Percentiles rank a stretch among this genome's conserved stretches.
These are phyloP conservation scores for Olyra latifolia DNA, from an alignment of 176 grass and related monocot species.

Conservation along the genomic window DNA sequence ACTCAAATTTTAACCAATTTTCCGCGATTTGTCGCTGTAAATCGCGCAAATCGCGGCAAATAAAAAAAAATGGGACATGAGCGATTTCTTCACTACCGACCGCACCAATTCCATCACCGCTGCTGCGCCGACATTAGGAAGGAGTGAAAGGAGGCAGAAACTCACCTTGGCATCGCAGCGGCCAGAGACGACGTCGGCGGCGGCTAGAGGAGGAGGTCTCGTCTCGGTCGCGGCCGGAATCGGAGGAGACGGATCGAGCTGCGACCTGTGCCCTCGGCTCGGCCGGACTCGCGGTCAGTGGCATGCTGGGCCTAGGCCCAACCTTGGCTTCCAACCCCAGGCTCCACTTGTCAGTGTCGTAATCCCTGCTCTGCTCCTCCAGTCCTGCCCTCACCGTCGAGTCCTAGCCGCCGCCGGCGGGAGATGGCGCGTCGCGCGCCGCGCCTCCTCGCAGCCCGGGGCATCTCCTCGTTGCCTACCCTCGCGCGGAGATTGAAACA, in stretches of 20 bases:
- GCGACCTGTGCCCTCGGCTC: conserved; percentile 21
- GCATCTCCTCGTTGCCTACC: conserved; percentile 55
- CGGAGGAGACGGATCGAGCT: not conserved
- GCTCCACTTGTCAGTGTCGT: too few species aligned
- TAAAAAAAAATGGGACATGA: too few species aligned
- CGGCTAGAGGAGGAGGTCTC: not conserved
- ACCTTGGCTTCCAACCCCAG: too few species aligned
- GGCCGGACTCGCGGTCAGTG: not conserved
- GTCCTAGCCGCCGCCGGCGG: not conserved
- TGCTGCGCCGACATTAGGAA: not conserved
- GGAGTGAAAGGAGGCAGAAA: not conserved
- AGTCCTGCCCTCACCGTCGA: not conserved
- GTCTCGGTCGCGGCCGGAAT: not conserved
- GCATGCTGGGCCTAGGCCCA: not conserved
- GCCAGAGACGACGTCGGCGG: not conserved
- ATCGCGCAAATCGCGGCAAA: too few species aligned
- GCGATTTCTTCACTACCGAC: not conserved
- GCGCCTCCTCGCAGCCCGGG: conserved; percentile 25
- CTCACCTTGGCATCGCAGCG: conserved; percentile 46
- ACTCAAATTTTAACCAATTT: too few species aligned
- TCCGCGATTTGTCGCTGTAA: too few species aligned
- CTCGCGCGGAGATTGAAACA: conserved; percentile 72
- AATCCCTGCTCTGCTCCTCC: too few species aligned
- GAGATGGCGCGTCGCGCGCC: conserved; percentile 36
- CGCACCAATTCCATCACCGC: not conserved